Evolutionary conservation across 257 asterid species (phyloP), one percentile per base, ranked within the genome.

Genomic region (Asclepias syriaca): DNA sequence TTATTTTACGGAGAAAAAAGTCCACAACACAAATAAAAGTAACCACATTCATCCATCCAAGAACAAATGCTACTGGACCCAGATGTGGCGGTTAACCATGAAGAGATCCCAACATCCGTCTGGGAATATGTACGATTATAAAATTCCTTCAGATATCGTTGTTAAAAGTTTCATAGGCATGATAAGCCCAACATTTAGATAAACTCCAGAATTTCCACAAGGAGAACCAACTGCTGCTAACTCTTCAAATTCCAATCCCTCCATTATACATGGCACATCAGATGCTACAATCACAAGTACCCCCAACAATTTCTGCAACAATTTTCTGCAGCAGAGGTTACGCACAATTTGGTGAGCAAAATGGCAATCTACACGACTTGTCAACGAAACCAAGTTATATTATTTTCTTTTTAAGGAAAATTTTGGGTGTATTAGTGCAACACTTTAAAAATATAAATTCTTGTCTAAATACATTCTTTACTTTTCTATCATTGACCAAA

Each of bases 61-160:
- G 39, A 45, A 46, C 73, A 67, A 66, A 74, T 56, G 40, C 77
- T 55, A 74, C 72, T 11, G 51, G 46, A 51, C 16, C 40, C 60
- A 54, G 12, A 57, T 14, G 45, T 10, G 58, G 66, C 45, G 10
- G 53, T 43, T 2, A 48, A 64, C 63, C 45, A 66, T 49, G 24
- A 21, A 72, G 21, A 27, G 49, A 77, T 58, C 37, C 74, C 74
- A 57, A 57, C 65, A 74, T 46, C 70, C 45, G 74, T 64, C 73
- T 65, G 55, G 58, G 29, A 16, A 39, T 46, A 64, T 74, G 53
- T 56, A 56, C 77, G 58, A 69, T 66, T 34, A 70, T 59, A 63
- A 63, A 54, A 69, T 57, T 56, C 70, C 50, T 69, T 64, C 39
- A 55, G 60, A 64, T 64, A 24, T 56, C 22, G 56, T 64, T 78